Percentiles rank a stretch among this genome's conserved stretches.
Evolutionary conservation across 2,329 filamentous ascomycete species (phyloP).

Genomic region (Trichoderma harzianum): DNA sequence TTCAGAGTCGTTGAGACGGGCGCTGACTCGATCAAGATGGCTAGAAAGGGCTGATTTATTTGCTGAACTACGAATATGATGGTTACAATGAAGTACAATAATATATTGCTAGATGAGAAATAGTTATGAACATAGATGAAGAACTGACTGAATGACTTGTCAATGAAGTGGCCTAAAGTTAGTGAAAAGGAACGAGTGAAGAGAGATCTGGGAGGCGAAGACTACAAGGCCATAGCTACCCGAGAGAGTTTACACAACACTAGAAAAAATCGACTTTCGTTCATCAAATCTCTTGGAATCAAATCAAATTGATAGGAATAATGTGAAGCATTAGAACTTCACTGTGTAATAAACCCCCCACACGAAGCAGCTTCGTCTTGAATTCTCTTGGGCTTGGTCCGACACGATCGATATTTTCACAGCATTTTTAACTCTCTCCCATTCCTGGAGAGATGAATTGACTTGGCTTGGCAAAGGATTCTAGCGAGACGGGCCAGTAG

Average conservation of each 20-base stretch:
- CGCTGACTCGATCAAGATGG: conserved; percentile 48
- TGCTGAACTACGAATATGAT: not conserved
- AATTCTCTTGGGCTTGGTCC: too few relatives aligned
- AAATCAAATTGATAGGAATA: not conserved
- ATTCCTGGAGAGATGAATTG: not conserved
- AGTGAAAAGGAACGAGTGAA: not conserved
- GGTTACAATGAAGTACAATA: not conserved
- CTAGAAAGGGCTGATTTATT: conserved; percentile 23
- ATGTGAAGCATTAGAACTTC: too few relatives aligned
- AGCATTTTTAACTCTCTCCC: not conserved
- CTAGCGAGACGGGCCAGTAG: too few relatives aligned
- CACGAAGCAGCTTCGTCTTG: too few relatives aligned
- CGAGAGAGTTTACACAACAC: not conserved
- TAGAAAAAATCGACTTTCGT: not conserved
- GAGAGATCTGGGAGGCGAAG: not conserved
- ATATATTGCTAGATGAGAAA: not conserved
- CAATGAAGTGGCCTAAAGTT: not conserved
- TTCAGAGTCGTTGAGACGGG: conserved; percentile 81
- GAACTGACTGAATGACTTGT: not conserved
- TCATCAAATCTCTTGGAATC: not conserved
- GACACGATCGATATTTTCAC: too few relatives aligned
- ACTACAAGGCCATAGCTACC: not conserved
- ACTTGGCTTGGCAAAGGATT: not conserved
- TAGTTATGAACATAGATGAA: not conserved
- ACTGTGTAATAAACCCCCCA: too few relatives aligned